phyloP scores from a whole-genome alignment of 768 basidiomycete species.

The Mycena belliarum region DNA sequence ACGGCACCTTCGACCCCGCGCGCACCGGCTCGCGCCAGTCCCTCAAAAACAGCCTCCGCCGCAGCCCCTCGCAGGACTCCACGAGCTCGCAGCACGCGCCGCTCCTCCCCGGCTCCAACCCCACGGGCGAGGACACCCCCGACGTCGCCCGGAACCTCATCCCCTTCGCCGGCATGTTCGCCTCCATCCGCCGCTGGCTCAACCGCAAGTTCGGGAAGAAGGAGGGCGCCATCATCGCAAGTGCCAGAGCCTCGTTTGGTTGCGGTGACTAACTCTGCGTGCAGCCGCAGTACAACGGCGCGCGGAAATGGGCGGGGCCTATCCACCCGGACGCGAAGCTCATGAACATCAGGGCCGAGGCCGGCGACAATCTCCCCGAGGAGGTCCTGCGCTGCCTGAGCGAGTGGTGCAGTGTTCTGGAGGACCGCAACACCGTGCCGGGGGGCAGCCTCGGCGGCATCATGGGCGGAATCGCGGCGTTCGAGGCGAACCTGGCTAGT shows the following conservation, averaged over 20 bases:
- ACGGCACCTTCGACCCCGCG: conserved; percentile 46
- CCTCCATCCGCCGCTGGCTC: conserved; percentile 23
- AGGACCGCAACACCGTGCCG: conserved; percentile 54
- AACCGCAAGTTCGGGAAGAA: conserved; percentile 23
- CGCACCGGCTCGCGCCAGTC: conserved; percentile 19
- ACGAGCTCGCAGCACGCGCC: conserved; percentile 32
- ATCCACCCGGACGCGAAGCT: conserved; percentile 31
- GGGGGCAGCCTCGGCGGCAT: conserved; percentile 47
- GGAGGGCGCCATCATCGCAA: conserved; percentile 19
- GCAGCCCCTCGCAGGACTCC: conserved; percentile 22
- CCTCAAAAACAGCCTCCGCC: conserved; percentile 20
- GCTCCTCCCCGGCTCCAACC: conserved; percentile 41
- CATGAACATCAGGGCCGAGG: conserved; percentile 23
- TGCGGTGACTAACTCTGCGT: background rate
- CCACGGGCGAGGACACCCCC: conserved; percentile 21
- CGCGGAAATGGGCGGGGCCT: conserved; percentile 40
- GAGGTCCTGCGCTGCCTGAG: conserved; percentile 57
- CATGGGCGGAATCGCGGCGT: conserved; percentile 47
- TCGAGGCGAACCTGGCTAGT: conserved; percentile 58
- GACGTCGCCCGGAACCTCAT: conserved; percentile 40
- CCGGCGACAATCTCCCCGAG: conserved; percentile 59
- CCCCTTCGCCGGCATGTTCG: conserved; percentile 37
- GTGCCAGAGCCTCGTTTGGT: conserved; percentile 5
- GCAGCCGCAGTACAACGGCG: conserved; percentile 22
- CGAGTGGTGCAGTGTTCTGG: conserved; percentile 59